These are phyloP conservation scores for Bacidia rubella DNA, from an alignment of 495 filamentous ascomycete species.

Conservation along the genomic window DNA sequence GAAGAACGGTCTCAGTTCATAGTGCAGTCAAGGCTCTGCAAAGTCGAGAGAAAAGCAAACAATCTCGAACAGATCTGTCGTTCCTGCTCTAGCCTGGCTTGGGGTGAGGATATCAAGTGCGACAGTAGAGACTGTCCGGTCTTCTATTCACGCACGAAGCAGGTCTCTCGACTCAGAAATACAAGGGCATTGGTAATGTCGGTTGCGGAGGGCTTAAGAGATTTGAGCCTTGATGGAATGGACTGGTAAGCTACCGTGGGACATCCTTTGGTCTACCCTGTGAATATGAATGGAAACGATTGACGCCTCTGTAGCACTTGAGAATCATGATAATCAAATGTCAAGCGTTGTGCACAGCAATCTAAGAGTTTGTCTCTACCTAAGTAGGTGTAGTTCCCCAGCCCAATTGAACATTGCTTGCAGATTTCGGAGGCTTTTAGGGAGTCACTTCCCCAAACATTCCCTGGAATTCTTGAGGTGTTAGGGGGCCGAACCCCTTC, in stretches of 20 bases:
- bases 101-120: constrained; percentile 64
- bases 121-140: constrained; percentile 88
- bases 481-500: no score
- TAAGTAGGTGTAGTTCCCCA: no score
- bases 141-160: constrained; percentile 74
- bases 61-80: constrained; percentile 68
- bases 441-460: no score
- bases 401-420: no score
- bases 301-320: no score
- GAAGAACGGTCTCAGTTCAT: constrained; percentile 44
- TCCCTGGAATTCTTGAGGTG: no score
- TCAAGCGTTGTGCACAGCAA: no score
- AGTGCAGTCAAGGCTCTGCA: constrained; percentile 45
- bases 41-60: constrained; percentile 46
- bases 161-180: constrained; percentile 44
- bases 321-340: no score
- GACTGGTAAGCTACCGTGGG: constrained; percentile 30
- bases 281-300: no score
- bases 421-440: no score
- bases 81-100: constrained; percentile 61
- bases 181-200: constrained; percentile 43
- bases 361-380: no score
- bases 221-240: constrained; percentile 27
- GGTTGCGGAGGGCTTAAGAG: constrained; percentile 41
- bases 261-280: no score